Percentiles rank a stretch among this genome's conserved stretches.
phyloP scores from a whole-genome alignment of 139 green algal genomes.

The Raphidocelis subcapitata region DNA sequence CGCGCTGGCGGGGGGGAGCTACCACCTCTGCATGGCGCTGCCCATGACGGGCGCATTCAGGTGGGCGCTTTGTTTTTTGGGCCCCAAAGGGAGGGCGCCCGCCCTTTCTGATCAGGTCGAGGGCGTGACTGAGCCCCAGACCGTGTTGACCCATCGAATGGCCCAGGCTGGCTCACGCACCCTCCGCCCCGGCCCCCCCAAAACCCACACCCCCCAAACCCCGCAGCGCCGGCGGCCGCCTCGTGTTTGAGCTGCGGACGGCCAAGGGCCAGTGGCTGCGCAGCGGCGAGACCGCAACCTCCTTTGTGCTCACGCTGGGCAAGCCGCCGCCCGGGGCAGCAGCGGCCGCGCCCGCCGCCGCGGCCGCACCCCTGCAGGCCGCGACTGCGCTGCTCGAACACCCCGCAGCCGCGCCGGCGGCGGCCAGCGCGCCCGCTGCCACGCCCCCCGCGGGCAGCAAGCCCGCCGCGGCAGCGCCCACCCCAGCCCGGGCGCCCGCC shows the following conservation, averaged over 20 bases:
- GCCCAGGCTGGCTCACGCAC: neutral
- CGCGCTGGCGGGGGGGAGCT: no score
- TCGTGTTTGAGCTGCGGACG: conserved; percentile 22
- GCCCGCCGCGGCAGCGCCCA: neutral
- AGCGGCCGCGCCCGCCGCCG: neutral
- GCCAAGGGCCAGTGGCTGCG: conserved; percentile 12
- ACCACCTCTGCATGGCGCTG: no score
- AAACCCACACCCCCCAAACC: neutral
- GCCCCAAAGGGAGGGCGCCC: no score
- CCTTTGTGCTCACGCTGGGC: conserved; percentile 4
- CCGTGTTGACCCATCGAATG: neutral
- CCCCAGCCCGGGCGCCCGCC: no score
- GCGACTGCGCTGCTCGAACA: neutral
- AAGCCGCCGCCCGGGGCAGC: neutral
- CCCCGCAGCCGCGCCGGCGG: neutral
- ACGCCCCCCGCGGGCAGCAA: neutral
- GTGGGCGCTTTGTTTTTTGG: no score
- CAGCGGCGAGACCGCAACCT: neutral
- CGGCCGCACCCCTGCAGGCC: no score
- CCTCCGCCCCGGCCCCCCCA: neutral
- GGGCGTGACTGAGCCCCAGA: neutral
- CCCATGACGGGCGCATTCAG: no score
- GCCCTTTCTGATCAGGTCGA: neutral
- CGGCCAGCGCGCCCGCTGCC: neutral
- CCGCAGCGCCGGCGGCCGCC: conserved; percentile 11